Percentiles rank a stretch among this genome's conserved stretches.
These are phyloP conservation scores for Radiomyces spectabilis DNA, from an alignment of 192 early-diverging fungal species.

Conservation along the genomic window DNA sequence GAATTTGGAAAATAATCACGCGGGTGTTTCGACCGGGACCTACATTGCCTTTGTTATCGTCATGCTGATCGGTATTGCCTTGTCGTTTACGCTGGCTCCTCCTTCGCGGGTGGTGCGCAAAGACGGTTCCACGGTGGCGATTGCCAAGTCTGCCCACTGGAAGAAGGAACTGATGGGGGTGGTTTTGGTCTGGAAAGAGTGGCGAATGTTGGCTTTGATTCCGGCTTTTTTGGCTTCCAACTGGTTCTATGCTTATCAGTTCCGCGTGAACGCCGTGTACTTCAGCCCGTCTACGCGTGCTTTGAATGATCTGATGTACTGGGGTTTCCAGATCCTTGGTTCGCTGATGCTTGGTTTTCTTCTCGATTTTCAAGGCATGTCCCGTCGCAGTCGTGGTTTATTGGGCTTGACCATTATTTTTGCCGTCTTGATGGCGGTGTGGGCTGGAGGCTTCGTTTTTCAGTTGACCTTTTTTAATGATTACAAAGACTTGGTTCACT, in stretches of 20 bases:
- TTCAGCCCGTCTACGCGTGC: conserved; percentile 63
- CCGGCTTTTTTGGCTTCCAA: conserved; percentile 72
- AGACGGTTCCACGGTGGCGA: conserved; percentile 55
- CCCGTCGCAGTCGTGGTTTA: conserved; percentile 54
- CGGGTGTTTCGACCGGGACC: conserved; percentile 54
- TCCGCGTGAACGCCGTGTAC: conserved; percentile 53
- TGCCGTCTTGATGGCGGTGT: conserved; percentile 46
- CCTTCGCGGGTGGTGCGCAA: conserved; percentile 47
- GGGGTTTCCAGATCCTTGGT: conserved; percentile 62
- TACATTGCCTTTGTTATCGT: conserved; percentile 63
- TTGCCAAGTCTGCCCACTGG: conserved; percentile 57
- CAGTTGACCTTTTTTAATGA: conserved; percentile 41
- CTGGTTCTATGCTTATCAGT: conserved; percentile 74
- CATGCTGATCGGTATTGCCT: conserved; percentile 49
- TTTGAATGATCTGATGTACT: conserved; percentile 65
- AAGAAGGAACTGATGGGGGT: conserved; percentile 39
- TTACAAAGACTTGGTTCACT: conserved; percentile 38
- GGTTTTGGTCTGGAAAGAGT: conserved; percentile 46
- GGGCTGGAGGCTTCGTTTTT: conserved; percentile 52
- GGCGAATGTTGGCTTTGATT: conserved; percentile 54
- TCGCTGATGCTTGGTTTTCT: conserved; percentile 50
- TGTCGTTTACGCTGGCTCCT: conserved; percentile 46
- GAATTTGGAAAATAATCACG: conserved; percentile 50
- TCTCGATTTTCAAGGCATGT: conserved; percentile 48
- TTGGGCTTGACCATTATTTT: conserved; percentile 44